Evolutionary conservation across 805 yeast genomes (phyloP).

Genomic region (Scheffersomyces spartinae): DNA sequence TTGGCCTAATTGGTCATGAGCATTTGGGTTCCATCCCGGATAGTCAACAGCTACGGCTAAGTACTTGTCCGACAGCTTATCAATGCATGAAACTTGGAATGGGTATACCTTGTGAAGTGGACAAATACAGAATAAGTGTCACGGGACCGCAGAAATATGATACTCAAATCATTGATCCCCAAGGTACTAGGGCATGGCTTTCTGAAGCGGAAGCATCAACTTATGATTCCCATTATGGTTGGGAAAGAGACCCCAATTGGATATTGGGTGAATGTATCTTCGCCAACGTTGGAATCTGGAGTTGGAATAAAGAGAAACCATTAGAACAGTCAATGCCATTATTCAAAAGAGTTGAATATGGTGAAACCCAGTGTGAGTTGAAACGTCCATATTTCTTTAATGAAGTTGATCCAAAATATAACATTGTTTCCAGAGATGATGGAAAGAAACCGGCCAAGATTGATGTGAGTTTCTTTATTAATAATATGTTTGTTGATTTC

Average conservation of each 20-base stretch:
- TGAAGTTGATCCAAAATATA: constrained; percentile 18
- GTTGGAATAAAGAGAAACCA: constrained; percentile 24
- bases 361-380: constrained; percentile 12
- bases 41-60: constrained; percentile 56
- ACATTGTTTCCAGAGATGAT: constrained; percentile 39
- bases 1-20: constrained; percentile 57
- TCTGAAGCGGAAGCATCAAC: constrained; percentile 24
- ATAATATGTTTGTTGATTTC: constrained; percentile 52
- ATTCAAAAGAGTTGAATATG: constrained; percentile 12
- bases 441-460: constrained; percentile 25
- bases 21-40: constrained; percentile 46
- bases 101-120: constrained; percentile 64
- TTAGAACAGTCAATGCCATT: too few relatives aligned
- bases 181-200: constrained; percentile 64
- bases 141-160: constrained; percentile 70
- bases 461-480: constrained; percentile 47
- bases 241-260: constrained; percentile 59
- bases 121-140: constrained; percentile 54
- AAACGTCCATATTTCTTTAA: constrained; percentile 20
- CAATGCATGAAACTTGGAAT: constrained; percentile 67
- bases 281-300: constrained; percentile 78
- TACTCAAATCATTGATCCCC: constrained; percentile 46
- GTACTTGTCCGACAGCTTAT: constrained; percentile 74
- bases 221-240: constrained; percentile 58
- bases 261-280: constrained; percentile 64